Base-by-base conservation (phyloP, 2,329 filamentous ascomycete genomes). In the Coniochaeta pulveracea region DNA sequence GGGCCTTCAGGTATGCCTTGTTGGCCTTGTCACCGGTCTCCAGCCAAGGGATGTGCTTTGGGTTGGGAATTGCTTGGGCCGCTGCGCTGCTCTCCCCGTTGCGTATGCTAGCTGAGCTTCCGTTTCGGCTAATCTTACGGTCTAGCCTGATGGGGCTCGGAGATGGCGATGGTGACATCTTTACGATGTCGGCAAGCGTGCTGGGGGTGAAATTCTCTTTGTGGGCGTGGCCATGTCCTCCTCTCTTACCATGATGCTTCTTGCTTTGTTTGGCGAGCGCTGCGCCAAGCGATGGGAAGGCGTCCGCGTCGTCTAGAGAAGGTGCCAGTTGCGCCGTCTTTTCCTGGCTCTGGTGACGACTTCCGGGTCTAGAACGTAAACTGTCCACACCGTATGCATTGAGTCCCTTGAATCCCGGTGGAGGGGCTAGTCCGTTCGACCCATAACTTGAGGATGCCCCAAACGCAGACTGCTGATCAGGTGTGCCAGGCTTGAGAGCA, bases 31-130 rank as follows among this genome's bases (percentile, higher is more conserved):
- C 79, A 15, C 91, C 91, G 3, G 91, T 96, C 57, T 95, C 89
- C 4, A 96, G 63, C 91, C 91, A 98, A 1, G 91, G 91, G 29
- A 98, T 85, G 46, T 95, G 83, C 50, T 91, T 85, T 8, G 91
- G 91, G 37, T 78, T 76, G 12, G 84, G 73, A 36, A 98, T 96
- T 2, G 85, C 79, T 52, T 84, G 79, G 11, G 86, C 83, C 19
- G 85, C 79, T 17, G 74, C 69, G 51, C 80, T 91, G 47, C 89
- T 85, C 55, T 94, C 85, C 14, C 76, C 73, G 41, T 69, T 74
- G 34, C 73, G 74, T 30, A 74, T 64, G 36, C 69, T 77, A 9
- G 69, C 69, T 26, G 75, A 70, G 51, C 72, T 82, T 38, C 76
- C 77, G 42, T 80, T 77, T 23, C 77, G 67, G 22, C 63, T 60